These are phyloP conservation scores for Przewalskia tangutica DNA, from an alignment of 257 asterid species.

Conservation along the genomic window DNA sequence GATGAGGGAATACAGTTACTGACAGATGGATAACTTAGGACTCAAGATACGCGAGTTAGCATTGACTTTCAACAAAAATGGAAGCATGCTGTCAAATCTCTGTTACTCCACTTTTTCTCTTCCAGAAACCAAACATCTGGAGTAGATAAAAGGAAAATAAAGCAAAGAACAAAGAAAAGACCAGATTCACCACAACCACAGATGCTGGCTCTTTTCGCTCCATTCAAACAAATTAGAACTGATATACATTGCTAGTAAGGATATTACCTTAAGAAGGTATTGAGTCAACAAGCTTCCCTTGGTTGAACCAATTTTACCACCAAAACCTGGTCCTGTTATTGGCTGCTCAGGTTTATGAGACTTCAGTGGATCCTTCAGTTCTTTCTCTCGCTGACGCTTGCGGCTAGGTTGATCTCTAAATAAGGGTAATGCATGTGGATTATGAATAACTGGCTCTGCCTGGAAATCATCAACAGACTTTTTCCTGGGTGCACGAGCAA, in stretches of 20 bases:
- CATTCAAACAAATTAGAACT: neutral
- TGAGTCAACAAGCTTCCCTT: slow-evolving; percentile 91
- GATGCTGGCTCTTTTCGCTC: neutral
- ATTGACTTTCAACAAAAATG: neutral
- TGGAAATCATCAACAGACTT: slow-evolving; percentile 79
- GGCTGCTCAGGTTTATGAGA: slow-evolving; percentile 97
- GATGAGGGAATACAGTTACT: neutral
- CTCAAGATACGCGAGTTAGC: neutral
- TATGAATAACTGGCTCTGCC: slow-evolving; percentile 87
- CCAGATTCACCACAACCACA: neutral
- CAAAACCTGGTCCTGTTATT: slow-evolving; percentile 88
- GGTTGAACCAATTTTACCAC: slow-evolving; percentile 91
- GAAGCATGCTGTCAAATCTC: neutral
- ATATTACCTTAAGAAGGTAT: slow-evolving; percentile 80
- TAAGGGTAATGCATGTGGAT: slow-evolving; percentile 88
- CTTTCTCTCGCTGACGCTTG: slow-evolving; percentile 91
- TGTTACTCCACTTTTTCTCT: neutral
- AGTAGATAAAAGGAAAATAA: neutral
- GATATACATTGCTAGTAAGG: neutral
- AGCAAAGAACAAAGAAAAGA: neutral
- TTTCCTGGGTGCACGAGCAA: slow-evolving; percentile 94
- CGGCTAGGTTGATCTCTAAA: slow-evolving; percentile 97
- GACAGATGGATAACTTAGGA: neutral
- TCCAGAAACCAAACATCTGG: neutral
- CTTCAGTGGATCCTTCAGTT: slow-evolving; percentile 81